A percentile compares a stretch with the other conserved stretches of the same genome.
phyloP scores from a whole-genome alignment of 2,329 filamentous ascomycete genomes.

The Colletotrichum sp. region DNA sequence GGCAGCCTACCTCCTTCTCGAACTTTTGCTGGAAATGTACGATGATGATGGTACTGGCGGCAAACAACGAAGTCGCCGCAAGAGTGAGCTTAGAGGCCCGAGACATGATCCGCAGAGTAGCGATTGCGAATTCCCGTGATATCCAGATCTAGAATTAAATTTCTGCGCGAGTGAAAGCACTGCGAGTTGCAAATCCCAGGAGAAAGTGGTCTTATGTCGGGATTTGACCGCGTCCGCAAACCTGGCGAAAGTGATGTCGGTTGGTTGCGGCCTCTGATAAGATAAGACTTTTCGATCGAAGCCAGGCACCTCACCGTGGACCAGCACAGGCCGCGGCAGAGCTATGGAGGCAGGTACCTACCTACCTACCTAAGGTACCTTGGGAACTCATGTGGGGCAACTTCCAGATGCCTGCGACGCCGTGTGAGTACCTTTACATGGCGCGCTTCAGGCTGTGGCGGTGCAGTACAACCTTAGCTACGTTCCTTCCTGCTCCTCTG shows the following conservation, averaged over 20 bases:
- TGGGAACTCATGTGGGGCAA: not conserved
- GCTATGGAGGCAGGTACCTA: not conserved
- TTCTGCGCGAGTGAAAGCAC: not conserved
- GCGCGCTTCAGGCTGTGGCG: not conserved
- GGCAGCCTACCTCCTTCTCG: conserved; percentile 50
- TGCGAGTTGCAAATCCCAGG: not conserved
- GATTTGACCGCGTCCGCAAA: not conserved
- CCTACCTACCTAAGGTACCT: too few relatives aligned
- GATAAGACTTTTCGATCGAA: not conserved
- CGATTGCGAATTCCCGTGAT: not conserved
- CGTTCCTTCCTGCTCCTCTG: not conserved
- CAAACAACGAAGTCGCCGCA: conserved; percentile 75
- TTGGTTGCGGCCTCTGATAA: not conserved
- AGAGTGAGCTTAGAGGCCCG: conserved; percentile 88
- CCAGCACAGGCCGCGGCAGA: not conserved
- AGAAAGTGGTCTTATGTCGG: not conserved
- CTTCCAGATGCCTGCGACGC: not conserved
- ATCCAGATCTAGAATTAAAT: not conserved
- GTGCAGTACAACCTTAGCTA: not conserved
- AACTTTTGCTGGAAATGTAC: conserved; percentile 89
- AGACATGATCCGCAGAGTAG: conserved; percentile 68
- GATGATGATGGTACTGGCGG: conserved; percentile 77
- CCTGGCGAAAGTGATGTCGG: not conserved
- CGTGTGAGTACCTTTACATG: not conserved
- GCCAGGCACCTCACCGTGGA: not conserved